Percentiles rank a stretch among this genome's conserved stretches.
phyloP scores from a whole-genome alignment of 345 rosid genomes.

The Barbarea vulgaris region DNA sequence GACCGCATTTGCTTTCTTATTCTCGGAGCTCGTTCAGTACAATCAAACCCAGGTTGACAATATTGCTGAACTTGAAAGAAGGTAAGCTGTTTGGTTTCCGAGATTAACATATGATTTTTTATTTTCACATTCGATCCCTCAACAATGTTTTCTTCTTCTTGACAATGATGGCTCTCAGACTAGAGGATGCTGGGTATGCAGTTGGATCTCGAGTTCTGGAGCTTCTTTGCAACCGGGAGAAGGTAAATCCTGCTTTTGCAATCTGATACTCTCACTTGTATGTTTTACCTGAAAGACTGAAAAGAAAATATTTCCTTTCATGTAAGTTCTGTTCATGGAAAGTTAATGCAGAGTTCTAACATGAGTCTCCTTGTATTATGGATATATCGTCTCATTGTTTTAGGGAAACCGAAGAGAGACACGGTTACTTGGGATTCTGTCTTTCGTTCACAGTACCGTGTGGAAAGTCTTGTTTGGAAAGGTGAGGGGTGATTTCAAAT shows the following conservation, averaged over 20 bases:
- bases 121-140: neutral
- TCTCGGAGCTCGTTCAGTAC: conserved; percentile 94
- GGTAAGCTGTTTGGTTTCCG: conserved; percentile 46
- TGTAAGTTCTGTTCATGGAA: neutral
- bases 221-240: conserved; percentile 89
- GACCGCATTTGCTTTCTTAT: conserved; percentile 55
- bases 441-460: conserved; percentile 93
- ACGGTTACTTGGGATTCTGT: conserved; percentile 81
- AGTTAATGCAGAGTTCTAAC: neutral
- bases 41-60: conserved; percentile 97
- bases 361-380: conserved; percentile 4
- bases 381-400: neutral
- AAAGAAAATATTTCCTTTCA: neutral
- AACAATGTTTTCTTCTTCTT: conserved; percentile 2
- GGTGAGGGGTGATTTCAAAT: conserved; percentile 41
- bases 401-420: conserved; percentile 99
- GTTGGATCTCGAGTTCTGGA: conserved; percentile 89
- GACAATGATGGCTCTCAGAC: conserved; percentile 44
- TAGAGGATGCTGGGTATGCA: conserved; percentile 96
- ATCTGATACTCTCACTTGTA: neutral
- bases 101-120: neutral
- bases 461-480: conserved; percentile 99
- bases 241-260: conserved; percentile 45
- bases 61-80: conserved; percentile 88
- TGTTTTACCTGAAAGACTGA: neutral